Evolutionary conservation across 345 rosid species (phyloP), one percentile per base, ranked within the genome.

Genomic region (Iberis pinnata): DNA sequence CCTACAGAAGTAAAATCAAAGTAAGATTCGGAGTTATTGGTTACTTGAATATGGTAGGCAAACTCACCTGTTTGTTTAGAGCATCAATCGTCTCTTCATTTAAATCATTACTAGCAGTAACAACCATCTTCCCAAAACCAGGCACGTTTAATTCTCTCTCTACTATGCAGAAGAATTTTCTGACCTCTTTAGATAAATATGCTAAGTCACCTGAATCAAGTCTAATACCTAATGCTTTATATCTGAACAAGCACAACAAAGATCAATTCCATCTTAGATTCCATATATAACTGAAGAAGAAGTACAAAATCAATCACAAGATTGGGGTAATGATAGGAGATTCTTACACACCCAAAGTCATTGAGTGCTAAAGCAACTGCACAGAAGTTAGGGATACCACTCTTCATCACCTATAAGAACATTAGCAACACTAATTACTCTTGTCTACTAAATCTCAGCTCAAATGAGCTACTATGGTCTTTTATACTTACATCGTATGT

Each of bases 11-110:
- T n/a, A 1, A 3, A 16, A 35, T 35, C 32, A 5, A 27, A 4
- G 32, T 27, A 1, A 1, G 3, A 8, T 8, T 7, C 9, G 5
- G 32, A 27, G 8, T 48, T 32, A n/a, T 15, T 35, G 12, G n/a
- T 4, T 9, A 31, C 9, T 33, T 15, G 20, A 45, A 35, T 31
- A 25, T 27, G 7, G 38, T 17, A 43, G 17, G 6, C 10, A 10
- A 32, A 43, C 38, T 60, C 59, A 85, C 97, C 85, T 92, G 98
- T 63, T 92, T 92, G 73, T 92, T 92, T 57, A 92, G 60, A 54
- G 97, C 98, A 48, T 92, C 98, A n/a, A 92, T 67, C 14, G 98
- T 92, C 73, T 92, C 98, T 71, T 92, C 97, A 40, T 92, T 92
- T 52, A 92, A 78, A 75, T 92, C 95, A 77, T 88, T 92, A 69